A percentile compares a stretch with the other conserved stretches of the same genome.
These are phyloP conservation scores for Hypoxylon fuscum DNA, from an alignment of 495 filamentous ascomycete species.

Conservation along the genomic window DNA sequence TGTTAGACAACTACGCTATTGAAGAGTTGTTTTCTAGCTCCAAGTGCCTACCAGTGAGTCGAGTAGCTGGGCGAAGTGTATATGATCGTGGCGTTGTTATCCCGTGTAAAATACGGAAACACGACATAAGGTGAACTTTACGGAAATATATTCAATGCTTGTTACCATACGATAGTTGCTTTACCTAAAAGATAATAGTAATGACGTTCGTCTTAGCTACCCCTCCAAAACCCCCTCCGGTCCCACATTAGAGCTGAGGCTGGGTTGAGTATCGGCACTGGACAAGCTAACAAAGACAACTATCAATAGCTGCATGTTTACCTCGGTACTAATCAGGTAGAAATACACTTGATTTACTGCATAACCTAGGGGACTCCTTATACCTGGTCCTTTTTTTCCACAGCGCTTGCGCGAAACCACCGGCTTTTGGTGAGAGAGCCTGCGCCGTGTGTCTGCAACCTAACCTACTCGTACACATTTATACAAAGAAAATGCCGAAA, in stretches of 20 bases:
- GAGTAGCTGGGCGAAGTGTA: constrained; percentile 7
- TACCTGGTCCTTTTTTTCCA: background rate
- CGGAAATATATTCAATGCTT: background rate
- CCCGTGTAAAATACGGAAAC: constrained; percentile 20
- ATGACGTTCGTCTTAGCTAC: constrained; percentile 34
- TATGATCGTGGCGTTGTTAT: constrained; percentile 14
- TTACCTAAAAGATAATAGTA: background rate
- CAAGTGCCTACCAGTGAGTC: constrained; percentile 4
- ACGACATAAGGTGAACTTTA: constrained; percentile 12
- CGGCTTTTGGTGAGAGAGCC: constrained; percentile 16
- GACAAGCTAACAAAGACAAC: background rate
- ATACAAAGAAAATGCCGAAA: constrained; percentile 19
- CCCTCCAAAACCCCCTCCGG: constrained; percentile 24
- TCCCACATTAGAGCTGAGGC: constrained; percentile 1
- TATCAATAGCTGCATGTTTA: constrained; percentile 5
- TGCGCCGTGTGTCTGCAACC: constrained; percentile 18
- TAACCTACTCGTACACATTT: constrained; percentile 23
- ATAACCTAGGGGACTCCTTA: background rate
- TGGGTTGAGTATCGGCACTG: background rate
- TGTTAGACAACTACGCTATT: background rate
- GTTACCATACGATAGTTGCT: background rate
- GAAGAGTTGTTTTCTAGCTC: background rate
- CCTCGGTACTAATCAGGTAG: background rate
- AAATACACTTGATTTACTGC: constrained; percentile 1
- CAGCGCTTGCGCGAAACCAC: background rate